Conservation (phyloP, 2,329 filamentous ascomycete genomes). For the Alternaria ventricosa region DNA sequence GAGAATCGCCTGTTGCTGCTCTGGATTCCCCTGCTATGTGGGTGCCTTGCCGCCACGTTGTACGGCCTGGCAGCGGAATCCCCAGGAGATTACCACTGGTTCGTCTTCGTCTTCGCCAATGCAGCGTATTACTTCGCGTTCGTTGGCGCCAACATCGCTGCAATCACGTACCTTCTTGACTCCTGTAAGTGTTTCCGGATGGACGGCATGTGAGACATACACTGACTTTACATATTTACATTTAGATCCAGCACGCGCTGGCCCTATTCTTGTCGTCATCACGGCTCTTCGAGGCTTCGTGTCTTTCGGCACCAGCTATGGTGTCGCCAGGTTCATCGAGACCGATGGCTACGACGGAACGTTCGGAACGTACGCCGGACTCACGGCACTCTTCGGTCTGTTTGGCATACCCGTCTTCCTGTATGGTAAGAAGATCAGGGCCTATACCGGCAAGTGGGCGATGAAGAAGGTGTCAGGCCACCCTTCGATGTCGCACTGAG, state of each 20-base stretch:
- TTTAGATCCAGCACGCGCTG: constrained; percentile 48
- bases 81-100: constrained; percentile 48
- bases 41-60: constrained; percentile 25
- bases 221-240: neutral
- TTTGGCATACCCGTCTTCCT: constrained; percentile 40
- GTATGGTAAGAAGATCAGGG: constrained; percentile 42
- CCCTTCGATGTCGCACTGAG: constrained; percentile 19
- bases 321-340: constrained; percentile 44
- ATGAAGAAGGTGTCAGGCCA: constrained; percentile 14
- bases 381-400: constrained; percentile 38
- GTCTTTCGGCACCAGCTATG: constrained; percentile 53
- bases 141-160: constrained; percentile 54
- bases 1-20: constrained; percentile 51
- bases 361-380: constrained; percentile 38
- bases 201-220: neutral
- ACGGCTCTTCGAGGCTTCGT: constrained; percentile 56
- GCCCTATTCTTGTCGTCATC: constrained; percentile 54
- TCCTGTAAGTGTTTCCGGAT: constrained; percentile 28
- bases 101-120: constrained; percentile 39
- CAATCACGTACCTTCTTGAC: constrained; percentile 55
- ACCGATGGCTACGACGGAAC: constrained; percentile 42
- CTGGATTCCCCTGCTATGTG: constrained; percentile 47
- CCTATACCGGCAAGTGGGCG: constrained; percentile 39
- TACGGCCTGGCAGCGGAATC: constrained; percentile 37
- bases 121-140: constrained; percentile 48